These are phyloP conservation scores for Melastoma malabathricum DNA, from an alignment of 345 rosid species.

Conservation along the genomic window DNA sequence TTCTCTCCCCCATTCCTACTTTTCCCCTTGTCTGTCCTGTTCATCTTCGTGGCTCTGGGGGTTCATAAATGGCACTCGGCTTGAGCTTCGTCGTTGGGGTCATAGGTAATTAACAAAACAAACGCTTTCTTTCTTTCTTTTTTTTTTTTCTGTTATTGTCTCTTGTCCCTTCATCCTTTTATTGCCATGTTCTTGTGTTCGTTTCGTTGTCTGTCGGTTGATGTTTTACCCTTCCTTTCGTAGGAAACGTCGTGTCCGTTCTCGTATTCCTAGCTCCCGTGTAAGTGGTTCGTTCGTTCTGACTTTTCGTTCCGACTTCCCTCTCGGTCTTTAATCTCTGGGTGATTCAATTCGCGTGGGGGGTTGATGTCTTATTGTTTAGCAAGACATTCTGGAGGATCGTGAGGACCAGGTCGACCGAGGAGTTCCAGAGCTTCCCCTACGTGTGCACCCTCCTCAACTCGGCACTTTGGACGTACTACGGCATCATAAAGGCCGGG, in stretches of 20 bases:
- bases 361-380: too few relatives aligned
- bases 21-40: too few relatives aligned
- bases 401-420: slow-evolving; percentile 36
- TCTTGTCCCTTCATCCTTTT: not conserved
- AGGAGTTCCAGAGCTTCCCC: slow-evolving; percentile 59
- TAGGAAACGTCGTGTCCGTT: slow-evolving; percentile 66
- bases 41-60: too few relatives aligned
- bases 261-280: slow-evolving; percentile 65
- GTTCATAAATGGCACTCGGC: not conserved
- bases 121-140: too few relatives aligned
- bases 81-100: slow-evolving; percentile 33
- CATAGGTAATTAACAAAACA: slow-evolving; percentile 45
- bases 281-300: slow-evolving; percentile 19
- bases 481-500: slow-evolving; percentile 58
- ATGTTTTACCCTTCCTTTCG: too few relatives aligned
- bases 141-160: not conserved
- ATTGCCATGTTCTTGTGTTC: not conserved
- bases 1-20: too few relatives aligned
- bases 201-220: slow-evolving; percentile 2
- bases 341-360: too few relatives aligned
- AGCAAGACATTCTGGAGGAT: slow-evolving; percentile 37
- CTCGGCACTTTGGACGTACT: slow-evolving; percentile 70
- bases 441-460: slow-evolving; percentile 52
- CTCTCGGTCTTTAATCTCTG: too few relatives aligned
- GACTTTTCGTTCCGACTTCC: too few relatives aligned